Conservation (phyloP, 164 flowering plant genomes). For the Nymphaea colorata region DNA sequence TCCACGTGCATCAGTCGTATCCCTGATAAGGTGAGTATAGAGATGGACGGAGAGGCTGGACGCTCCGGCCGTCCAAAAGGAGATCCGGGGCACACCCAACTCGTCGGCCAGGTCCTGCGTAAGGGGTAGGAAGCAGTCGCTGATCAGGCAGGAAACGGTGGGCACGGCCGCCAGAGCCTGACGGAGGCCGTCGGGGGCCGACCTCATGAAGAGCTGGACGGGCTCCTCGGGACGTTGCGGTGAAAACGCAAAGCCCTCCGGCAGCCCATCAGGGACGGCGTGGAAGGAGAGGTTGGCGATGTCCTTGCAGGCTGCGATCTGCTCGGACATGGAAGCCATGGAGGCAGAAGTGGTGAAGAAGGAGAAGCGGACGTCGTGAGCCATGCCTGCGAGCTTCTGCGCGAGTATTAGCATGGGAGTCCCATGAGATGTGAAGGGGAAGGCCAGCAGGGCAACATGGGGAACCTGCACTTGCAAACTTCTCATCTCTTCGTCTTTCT, state of each 20-base stretch:
- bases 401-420: slow-evolving; percentile 27
- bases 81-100: slow-evolving; percentile 13
- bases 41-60: slow-evolving; percentile 15
- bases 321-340: neutral
- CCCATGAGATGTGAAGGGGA: slow-evolving; percentile 33
- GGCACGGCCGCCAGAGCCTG: too few relatives aligned
- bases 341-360: slow-evolving; percentile 29
- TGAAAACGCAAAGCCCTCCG: too few relatives aligned
- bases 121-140: too few relatives aligned
- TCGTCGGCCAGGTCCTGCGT: too few relatives aligned
- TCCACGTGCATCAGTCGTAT: neutral
- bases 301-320: neutral
- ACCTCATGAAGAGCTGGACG: too few relatives aligned
- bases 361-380: slow-evolving; percentile 31
- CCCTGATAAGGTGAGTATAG: slow-evolving; percentile 19
- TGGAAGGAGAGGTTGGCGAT: slow-evolving; percentile 12
- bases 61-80: slow-evolving; percentile 28
- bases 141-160: too few relatives aligned
- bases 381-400: slow-evolving; percentile 19
- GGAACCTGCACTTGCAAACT: neutral
- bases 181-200: too few relatives aligned
- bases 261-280: slow-evolving; percentile 6
- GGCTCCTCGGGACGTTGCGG: too few relatives aligned
- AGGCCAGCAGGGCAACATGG: slow-evolving; percentile 2
- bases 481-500: too few relatives aligned